A percentile compares a stretch with the other conserved stretches of the same genome.
Evolutionary conservation across 2,329 filamentous ascomycete species (phyloP).

Genomic region (Penicillium brevicompactum): DNA sequence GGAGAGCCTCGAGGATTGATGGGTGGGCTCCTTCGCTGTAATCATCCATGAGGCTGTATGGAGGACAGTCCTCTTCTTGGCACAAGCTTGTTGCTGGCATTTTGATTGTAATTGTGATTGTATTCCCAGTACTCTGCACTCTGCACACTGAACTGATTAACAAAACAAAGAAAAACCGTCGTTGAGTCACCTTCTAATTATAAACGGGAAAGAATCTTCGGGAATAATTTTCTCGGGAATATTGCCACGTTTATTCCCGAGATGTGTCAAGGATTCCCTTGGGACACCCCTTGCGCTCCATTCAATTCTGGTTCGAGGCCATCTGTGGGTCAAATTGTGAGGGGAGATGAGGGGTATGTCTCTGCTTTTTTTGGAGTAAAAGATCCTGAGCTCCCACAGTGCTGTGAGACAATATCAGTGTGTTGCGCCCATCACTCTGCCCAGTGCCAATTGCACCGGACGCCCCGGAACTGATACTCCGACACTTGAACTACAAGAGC

Average conservation of each 20-base stretch:
- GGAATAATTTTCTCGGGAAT: conserved; percentile 27
- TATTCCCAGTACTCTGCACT: not conserved
- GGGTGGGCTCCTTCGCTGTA: conserved; percentile 58
- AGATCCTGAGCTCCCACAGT: not conserved
- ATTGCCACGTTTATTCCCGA: conserved; percentile 24
- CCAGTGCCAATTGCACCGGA: not conserved
- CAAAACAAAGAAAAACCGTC: not conserved
- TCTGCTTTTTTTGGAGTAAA: not conserved
- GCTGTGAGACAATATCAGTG: not conserved
- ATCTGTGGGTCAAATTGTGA: not conserved
- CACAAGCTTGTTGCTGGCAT: conserved; percentile 28
- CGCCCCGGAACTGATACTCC: not conserved
- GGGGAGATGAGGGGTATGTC: conserved; percentile 2
- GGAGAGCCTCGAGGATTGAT: conserved; percentile 50
- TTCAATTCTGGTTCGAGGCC: not conserved
- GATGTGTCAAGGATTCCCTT: conserved; percentile 17
- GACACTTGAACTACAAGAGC: not conserved
- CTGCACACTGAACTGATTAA: not conserved
- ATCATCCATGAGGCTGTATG: conserved; percentile 55
- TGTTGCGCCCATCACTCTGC: not conserved
- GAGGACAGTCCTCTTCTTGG: conserved; percentile 27
- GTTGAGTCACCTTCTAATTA: conserved; percentile 21
- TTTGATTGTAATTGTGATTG: not conserved
- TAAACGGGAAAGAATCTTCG: conserved; percentile 20
- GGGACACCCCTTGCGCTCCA: not conserved